Evolutionary conservation across 2,329 filamentous ascomycete genomes (phyloP), one percentile per base, ranked within the genome.

Genomic region (Microsporum canis): DNA sequence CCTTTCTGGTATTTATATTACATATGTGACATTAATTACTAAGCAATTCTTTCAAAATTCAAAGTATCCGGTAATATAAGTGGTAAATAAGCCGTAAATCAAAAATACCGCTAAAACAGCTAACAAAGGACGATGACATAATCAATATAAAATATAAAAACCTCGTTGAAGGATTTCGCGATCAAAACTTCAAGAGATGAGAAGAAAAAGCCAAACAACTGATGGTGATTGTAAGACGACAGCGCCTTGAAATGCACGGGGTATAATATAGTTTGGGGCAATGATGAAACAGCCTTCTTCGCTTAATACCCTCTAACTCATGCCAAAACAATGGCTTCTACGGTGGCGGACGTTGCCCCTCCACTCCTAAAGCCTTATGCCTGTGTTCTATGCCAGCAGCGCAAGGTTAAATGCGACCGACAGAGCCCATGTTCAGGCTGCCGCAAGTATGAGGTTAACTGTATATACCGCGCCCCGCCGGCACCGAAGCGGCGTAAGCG

Each of bases 381-480:
- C 45, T 92, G 88, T 68, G 79, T 89, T 10, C 78, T 85, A 23
- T 92, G 88, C 69, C 87, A 91, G 70, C 86, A 88, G 71, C 83
- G 87, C 63, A 90, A 90, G 71, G 81, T 90, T 47, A 85, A 84
- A 63, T 90, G 88, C 72, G 85, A 89, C 72, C 87, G 86, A 72
- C 83, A 80, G 66, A 85, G 85, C 72, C 87, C 87, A 14, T 90
- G 88, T 69, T 78, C 81, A 67, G 86, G 87, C 72, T 89, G 87
- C 68, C 76, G 84, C 69, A 86, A 82, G 72, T 80, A 82, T 59
- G 75, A 78, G 27, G 80, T 80, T 34, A 81, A 88, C 66, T 90
- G 85, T 69, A 78, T 79, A 45, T 45, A 57, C 51, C 63, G 47
- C 17, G 39, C 34, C 29, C 60, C 58, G 7, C 62, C 59, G 7